Evolutionary conservation across 225 moss, liverwort and hornwort species (phyloP), one percentile per base, ranked within the genome.

Genomic region (Bryoerythrophyllum caledonicum): DNA sequence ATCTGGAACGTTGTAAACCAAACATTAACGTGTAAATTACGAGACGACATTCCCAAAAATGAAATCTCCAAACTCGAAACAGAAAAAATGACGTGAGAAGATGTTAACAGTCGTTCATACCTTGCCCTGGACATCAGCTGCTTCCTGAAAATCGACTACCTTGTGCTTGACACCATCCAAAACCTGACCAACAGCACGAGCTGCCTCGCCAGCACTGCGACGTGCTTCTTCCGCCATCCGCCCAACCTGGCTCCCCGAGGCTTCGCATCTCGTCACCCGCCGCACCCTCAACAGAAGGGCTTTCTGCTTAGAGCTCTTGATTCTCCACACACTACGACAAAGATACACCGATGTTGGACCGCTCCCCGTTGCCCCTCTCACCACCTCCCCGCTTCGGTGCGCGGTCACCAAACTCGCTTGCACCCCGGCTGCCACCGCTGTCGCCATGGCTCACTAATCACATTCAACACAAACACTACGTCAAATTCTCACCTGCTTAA

Each of bases 191-290:
- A 79, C 30, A 65, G 74, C 79, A 43, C 73, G 79, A 69, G 69
- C 79, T 59, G 85, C 82, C 60, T 76, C 73, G 16, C 76, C 67
- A 58, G 79, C 79, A 12, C 59, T 82, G 76, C 86, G 90, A 57
- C 90, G 85, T 30, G 83, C 88, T 74, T 87, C 90, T 32, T 84
- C 95, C 32, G 88, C 88, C 63, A 90, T 80, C 66, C 88, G 81
- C 34, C 81, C 82, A 13, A 82, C 84, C 77, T 82, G 79, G 49
- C 32, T 73, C 37, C 91, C 87, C 17, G 79, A 81, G 63, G 82
- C 80, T 82, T 85, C 87, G 65, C 84, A 87, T 70, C 70, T 65
- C 62, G 66, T 61, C 24, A 60, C 44, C 44, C 74, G 70, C 57
- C 63, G 73, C 67, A 77, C 19, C 54, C 65, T 67, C 60, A 64